These are phyloP conservation scores for Phytopythium sindhum DNA, from an alignment of 352 stramenopile species.

Conservation along the genomic window DNA sequence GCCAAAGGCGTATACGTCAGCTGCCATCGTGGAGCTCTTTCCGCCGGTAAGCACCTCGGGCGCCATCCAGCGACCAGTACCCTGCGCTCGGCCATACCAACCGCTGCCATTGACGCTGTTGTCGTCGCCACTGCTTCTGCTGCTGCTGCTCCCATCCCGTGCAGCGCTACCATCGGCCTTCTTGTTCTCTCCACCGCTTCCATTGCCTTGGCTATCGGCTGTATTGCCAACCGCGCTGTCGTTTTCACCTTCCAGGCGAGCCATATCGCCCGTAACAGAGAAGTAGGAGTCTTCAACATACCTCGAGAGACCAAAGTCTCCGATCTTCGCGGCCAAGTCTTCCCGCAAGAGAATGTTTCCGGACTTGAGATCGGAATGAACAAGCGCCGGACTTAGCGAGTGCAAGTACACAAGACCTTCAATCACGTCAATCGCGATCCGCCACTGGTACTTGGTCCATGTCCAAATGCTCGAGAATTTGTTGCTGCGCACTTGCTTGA, in stretches of 20 bases:
- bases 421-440: slow-evolving; percentile 41
- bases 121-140: neutral
- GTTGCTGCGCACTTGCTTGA: slow-evolving; percentile 22
- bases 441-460: slow-evolving; percentile 40
- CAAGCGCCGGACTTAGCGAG: slow-evolving; percentile 29
- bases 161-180: neutral
- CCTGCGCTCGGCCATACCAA: slow-evolving; percentile 19
- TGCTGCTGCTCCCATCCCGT: neutral
- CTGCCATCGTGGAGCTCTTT: slow-evolving; percentile 64
- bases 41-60: slow-evolving; percentile 77
- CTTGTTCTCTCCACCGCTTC: neutral
- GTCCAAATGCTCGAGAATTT: slow-evolving; percentile 35
- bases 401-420: slow-evolving; percentile 48
- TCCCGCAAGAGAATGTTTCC: slow-evolving; percentile 34
- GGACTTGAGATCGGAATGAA: slow-evolving; percentile 42
- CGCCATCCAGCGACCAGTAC: slow-evolving; percentile 78
- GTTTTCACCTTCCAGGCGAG: neutral
- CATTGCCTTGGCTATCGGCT: neutral
- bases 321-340: slow-evolving; percentile 32
- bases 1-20: slow-evolving; percentile 87
- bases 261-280: slow-evolving; percentile 2
- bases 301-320: slow-evolving; percentile 39
- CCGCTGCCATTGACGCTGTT: neutral
- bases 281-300: slow-evolving; percentile 17
- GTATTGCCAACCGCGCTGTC: neutral